Evolutionary conservation across 345 rosid genomes (phyloP).

Genomic region (Sonneratia caseolaris): DNA sequence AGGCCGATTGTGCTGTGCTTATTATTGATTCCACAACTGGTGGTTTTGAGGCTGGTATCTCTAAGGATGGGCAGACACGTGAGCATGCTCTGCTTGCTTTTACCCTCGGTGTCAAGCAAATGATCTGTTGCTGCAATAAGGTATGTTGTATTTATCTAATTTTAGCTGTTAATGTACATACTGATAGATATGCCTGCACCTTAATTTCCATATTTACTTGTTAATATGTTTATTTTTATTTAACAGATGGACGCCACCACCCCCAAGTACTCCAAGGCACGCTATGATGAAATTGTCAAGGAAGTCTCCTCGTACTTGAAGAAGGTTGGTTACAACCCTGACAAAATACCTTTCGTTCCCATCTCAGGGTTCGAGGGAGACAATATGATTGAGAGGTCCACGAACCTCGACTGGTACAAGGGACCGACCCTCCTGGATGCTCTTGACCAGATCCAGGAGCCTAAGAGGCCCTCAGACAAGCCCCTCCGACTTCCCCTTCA

Average conservation of each 20-base stretch:
- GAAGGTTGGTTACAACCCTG: conserved; percentile 19
- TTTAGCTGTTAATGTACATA: not conserved
- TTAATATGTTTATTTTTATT: not conserved
- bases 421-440: conserved; percentile 18
- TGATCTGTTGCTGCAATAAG: conserved; percentile 89
- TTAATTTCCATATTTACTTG: no score
- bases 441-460: conserved; percentile 14
- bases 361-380: conserved; percentile 21
- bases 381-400: conserved; percentile 21
- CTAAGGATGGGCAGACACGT: conserved; percentile 79
- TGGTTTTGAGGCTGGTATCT: conserved; percentile 75
- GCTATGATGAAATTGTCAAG: conserved; percentile 16
- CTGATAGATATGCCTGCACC: no score
- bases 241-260: conserved; percentile 18
- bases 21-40: conserved; percentile 76
- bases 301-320: conserved; percentile 18
- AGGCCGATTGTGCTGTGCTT: conserved; percentile 73
- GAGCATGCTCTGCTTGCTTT: conserved; percentile 83
- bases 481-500: conserved; percentile 19
- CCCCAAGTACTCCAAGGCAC: conserved; percentile 17
- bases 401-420: conserved; percentile 21
- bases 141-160: conserved; percentile 7
- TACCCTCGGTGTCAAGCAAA: conserved; percentile 83
- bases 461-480: conserved; percentile 17
- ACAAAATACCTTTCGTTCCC: conserved; percentile 16